These are phyloP conservation scores for Uromyces viciae-fabae DNA, from an alignment of 1,284 basidiomycete species.

Conservation along the genomic window DNA sequence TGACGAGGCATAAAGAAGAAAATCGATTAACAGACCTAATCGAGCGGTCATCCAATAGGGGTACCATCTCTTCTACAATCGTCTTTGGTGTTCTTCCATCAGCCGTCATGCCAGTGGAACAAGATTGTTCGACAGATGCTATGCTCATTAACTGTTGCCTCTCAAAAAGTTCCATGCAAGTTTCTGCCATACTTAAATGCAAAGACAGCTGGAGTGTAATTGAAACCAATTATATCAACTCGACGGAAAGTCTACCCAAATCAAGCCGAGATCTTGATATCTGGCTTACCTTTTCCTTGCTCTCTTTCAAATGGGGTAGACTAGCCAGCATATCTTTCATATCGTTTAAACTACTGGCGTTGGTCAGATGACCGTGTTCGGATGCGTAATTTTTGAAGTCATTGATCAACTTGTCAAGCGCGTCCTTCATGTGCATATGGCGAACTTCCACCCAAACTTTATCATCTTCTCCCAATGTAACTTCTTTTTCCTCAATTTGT, in stretches of 20 bases:
- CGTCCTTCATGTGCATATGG: slow-evolving; percentile 46
- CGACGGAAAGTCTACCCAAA: no score
- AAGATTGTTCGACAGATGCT: slow-evolving; percentile 81
- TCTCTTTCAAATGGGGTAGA: slow-evolving; percentile 90
- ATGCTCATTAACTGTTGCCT: slow-evolving; percentile 77
- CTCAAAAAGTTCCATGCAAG: slow-evolving; percentile 92
- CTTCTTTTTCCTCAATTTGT: slow-evolving; percentile 43
- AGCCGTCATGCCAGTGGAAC: slow-evolving; percentile 79
- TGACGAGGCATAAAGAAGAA: no score
- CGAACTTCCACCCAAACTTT: slow-evolving; percentile 45
- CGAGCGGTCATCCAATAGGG: slow-evolving; percentile 78
- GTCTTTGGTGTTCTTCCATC: slow-evolving; percentile 87
- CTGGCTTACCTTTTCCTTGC: slow-evolving; percentile 69
- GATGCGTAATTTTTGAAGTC: slow-evolving; percentile 55
- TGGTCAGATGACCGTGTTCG: slow-evolving; percentile 43
- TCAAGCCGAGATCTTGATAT: neutral
- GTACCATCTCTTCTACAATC: slow-evolving; percentile 98
- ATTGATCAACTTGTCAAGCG: slow-evolving; percentile 41
- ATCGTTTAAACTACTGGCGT: slow-evolving; percentile 79
- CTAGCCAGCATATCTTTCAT: slow-evolving; percentile 99
- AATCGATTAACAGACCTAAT: slow-evolving; percentile 56
- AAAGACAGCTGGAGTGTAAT: slow-evolving; percentile 68
- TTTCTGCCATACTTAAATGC: slow-evolving; percentile 94
- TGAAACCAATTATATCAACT: no score
- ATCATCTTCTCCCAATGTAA: slow-evolving; percentile 38